phyloP scores from a whole-genome alignment of 1,284 basidiomycete genomes.

The Ceratobasidium sp. region DNA sequence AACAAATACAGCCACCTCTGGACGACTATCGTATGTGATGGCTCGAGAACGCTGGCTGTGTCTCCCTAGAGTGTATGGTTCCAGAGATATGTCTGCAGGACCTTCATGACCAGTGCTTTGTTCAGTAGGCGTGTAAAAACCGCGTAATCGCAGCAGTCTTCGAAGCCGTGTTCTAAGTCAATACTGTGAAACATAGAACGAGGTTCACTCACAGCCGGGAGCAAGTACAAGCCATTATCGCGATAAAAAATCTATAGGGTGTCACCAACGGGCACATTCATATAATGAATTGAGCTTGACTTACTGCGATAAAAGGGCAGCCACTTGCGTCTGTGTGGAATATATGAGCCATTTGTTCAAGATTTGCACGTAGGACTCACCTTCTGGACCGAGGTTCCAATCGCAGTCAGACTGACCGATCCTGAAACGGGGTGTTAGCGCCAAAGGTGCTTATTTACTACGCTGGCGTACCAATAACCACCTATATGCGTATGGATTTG shows the following conservation, averaged over 20 bases:
- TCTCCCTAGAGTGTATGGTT: background rate
- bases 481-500: background rate
- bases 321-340: constrained; percentile 12
- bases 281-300: background rate
- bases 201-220: constrained; percentile 18
- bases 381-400: constrained; percentile 21
- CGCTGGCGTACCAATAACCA: constrained; percentile 15
- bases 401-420: constrained; percentile 18
- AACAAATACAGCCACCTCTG: background rate
- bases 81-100: background rate
- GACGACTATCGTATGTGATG: background rate
- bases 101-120: background rate
- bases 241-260: constrained; percentile 4
- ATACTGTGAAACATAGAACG: background rate
- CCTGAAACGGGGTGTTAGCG: background rate
- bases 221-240: constrained; percentile 15
- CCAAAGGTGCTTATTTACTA: background rate
- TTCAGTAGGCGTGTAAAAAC: constrained; percentile 20
- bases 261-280: too few relatives aligned
- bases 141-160: constrained; percentile 27
- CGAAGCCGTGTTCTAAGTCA: background rate
- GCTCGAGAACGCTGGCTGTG: background rate
- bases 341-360: background rate
- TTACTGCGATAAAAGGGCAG: constrained; percentile 22
- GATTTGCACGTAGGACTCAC: background rate